A percentile compares a stretch with the other conserved stretches of the same genome.
Conservation (phyloP, 1,139 yeast species). For the Arxiozyma slooffiae region DNA sequence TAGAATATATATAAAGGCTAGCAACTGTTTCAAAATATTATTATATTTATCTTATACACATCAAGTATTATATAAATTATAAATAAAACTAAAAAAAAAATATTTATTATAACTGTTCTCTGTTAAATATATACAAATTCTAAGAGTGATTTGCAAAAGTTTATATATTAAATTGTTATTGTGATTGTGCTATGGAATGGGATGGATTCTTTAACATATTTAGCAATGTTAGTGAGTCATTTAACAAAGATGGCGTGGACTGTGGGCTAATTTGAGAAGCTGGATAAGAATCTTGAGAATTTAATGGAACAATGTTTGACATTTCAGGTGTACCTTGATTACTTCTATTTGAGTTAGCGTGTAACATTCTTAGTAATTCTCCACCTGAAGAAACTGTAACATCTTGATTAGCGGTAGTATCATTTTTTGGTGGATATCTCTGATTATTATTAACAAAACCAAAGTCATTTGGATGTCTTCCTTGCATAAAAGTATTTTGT, state of each 20-base stretch:
- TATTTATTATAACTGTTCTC: constrained; percentile 2
- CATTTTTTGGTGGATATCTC: neutral
- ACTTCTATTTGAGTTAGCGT: constrained; percentile 1
- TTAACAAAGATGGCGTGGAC: neutral
- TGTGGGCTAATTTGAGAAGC: neutral
- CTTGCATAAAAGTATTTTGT: neutral
- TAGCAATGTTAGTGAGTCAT: constrained; percentile 2
- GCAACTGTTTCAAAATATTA: neutral
- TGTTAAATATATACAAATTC: constrained; percentile 18
- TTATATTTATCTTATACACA: neutral
- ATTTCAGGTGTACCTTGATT: neutral
- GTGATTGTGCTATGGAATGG: neutral
- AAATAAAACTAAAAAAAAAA: neutral
- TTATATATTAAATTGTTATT: neutral
- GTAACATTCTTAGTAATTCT: constrained; percentile 8
- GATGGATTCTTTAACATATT: constrained; percentile 3
- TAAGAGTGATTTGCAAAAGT: constrained; percentile 10
- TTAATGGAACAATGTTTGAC: neutral
- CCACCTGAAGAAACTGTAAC: neutral
- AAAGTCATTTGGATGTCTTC: neutral
- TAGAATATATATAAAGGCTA: neutral
- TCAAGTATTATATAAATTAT: neutral
- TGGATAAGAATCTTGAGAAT: neutral
- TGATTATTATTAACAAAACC: neutral
- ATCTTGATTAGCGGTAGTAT: neutral